Evolutionary conservation across 2,329 filamentous ascomycete species (phyloP).

Genomic region (Nothophoma quercina): DNA sequence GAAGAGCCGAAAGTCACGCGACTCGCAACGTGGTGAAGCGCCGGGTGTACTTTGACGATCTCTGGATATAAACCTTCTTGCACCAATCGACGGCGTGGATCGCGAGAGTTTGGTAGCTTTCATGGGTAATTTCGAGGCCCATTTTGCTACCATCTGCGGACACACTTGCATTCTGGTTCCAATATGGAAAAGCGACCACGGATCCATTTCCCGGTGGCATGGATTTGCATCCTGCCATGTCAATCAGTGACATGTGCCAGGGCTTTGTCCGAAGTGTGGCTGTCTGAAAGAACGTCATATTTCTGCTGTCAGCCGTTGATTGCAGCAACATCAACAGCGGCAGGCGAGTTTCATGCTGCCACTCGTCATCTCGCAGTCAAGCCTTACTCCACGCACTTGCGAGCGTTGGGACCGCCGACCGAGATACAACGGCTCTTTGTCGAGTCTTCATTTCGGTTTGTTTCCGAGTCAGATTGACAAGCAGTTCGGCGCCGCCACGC

Average conservation of each 20-base stretch:
- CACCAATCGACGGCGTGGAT: neutral
- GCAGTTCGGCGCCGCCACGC: conserved; percentile 8
- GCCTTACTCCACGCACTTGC: neutral
- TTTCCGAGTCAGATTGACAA: neutral
- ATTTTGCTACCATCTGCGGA: neutral
- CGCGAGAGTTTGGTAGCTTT: conserved; percentile 9
- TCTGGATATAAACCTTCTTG: neutral
- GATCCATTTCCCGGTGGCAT: conserved; percentile 3
- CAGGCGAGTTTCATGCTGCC: neutral
- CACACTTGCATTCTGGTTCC: conserved; percentile 7
- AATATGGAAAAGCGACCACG: neutral
- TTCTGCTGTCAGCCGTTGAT: conserved; percentile 1
- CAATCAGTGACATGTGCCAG: conserved; percentile 1
- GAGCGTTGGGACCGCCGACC: conserved; percentile 6
- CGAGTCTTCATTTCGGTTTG: conserved; percentile 10
- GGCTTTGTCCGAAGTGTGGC: conserved; percentile 25
- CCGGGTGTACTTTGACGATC: neutral
- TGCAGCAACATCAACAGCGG: conserved; percentile 2
- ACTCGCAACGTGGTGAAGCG: conserved; percentile 8
- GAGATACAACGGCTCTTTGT: conserved; percentile 11
- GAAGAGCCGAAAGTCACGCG: neutral
- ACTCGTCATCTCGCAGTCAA: conserved; percentile 6
- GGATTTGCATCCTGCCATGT: conserved; percentile 13
- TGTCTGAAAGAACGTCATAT: conserved; percentile 39
- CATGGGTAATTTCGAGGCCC: neutral